Conservation (phyloP, 768 basidiomycete genomes). For the Trametopsis cervina region DNA sequence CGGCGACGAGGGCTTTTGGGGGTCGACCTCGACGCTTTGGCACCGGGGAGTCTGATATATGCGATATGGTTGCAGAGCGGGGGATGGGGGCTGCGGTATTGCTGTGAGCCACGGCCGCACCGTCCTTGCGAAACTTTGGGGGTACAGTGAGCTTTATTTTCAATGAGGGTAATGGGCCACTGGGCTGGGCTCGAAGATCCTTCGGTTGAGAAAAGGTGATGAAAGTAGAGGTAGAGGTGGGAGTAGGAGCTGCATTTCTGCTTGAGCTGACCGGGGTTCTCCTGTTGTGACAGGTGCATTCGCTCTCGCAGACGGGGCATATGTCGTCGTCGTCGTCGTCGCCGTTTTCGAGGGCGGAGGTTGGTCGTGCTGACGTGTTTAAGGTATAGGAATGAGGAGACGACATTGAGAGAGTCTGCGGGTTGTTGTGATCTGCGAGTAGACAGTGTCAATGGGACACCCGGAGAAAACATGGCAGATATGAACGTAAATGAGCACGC, state of each 20-base stretch:
- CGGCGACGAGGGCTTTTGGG: slow-evolving; percentile 37
- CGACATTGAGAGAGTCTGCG: slow-evolving; percentile 57
- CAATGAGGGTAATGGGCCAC: slow-evolving; percentile 33
- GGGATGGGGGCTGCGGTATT: slow-evolving; percentile 14
- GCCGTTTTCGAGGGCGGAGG: not conserved
- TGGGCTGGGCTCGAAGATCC: slow-evolving; percentile 18
- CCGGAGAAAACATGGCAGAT: no score
- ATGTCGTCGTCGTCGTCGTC: slow-evolving; percentile 79
- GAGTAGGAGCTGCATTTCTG: slow-evolving; percentile 23
- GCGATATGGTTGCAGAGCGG: slow-evolving; percentile 6
- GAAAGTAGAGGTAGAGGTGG: slow-evolving; percentile 30
- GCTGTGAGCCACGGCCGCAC: not conserved
- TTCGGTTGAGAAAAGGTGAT: slow-evolving; percentile 24
- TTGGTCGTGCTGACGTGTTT: not conserved
- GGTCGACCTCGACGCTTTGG: slow-evolving; percentile 53
- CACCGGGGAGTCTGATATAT: slow-evolving; percentile 11
- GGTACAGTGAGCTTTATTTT: slow-evolving; percentile 74
- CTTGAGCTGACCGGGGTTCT: slow-evolving; percentile 9
- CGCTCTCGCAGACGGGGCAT: slow-evolving; percentile 86
- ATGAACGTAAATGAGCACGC: not conserved
- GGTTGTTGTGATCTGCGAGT: slow-evolving; percentile 32
- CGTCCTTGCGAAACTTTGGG: slow-evolving; percentile 25
- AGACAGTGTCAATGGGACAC: slow-evolving; percentile 12
- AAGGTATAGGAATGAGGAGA: slow-evolving; percentile 51
- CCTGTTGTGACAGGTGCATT: slow-evolving; percentile 70